Evolutionary conservation across 1,284 basidiomycete species (phyloP).

Genomic region (Athelia sp.): DNA sequence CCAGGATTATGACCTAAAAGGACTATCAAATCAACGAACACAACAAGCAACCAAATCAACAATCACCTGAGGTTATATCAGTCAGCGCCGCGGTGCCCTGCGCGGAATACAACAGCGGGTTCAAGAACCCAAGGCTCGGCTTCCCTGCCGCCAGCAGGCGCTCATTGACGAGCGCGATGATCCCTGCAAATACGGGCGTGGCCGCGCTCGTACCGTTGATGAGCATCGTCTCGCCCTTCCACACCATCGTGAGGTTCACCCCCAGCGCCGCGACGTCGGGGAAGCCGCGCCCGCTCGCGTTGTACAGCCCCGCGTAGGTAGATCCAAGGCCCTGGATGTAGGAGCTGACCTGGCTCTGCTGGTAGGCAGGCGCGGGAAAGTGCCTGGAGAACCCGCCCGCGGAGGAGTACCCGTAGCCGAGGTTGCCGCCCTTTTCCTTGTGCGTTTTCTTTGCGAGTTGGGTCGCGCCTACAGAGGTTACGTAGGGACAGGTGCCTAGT

Average conservation of each 20-base stretch:
- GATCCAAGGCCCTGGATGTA: neutral
- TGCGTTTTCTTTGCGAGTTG: conserved; percentile 29
- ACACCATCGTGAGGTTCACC: conserved; percentile 22
- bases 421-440: conserved; percentile 30
- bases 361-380: neutral
- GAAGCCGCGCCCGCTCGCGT: conserved; percentile 25
- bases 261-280: conserved; percentile 33
- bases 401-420: conserved; percentile 15
- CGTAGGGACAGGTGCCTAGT: conserved; percentile 9
- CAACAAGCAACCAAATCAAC: neutral
- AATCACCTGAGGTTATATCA: conserved; percentile 18
- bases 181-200: conserved; percentile 42
- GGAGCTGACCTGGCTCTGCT: neutral
- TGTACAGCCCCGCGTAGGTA: neutral
- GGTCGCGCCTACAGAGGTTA: conserved; percentile 32
- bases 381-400: neutral
- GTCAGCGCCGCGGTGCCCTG: conserved; percentile 26
- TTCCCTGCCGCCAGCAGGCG: conserved; percentile 37
- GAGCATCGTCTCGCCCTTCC: conserved; percentile 17
- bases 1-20: conserved; percentile 28
- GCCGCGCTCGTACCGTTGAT: conserved; percentile 52
- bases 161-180: conserved; percentile 54
- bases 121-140: conserved; percentile 41
- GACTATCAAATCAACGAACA: conserved; percentile 20
- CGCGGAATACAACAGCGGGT: conserved; percentile 39